Evolutionary conservation across 2,329 filamentous ascomycete species (phyloP), one percentile per base, ranked within the genome.

Genomic region (Phialocephala subalpina): DNA sequence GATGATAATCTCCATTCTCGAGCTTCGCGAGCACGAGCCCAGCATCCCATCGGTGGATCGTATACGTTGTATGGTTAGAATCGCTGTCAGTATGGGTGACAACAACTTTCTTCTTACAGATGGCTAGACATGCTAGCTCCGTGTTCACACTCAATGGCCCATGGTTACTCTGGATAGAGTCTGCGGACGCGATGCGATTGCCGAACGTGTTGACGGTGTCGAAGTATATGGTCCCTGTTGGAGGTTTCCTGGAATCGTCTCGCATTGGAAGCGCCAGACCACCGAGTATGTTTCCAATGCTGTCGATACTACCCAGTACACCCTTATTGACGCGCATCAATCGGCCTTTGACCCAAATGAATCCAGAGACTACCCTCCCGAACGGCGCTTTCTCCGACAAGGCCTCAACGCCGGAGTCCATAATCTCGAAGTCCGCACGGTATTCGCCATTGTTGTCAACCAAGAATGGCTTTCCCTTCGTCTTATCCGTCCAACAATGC

Each of bases 1-100:
- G 49, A 33, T 53, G 49, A 53, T 53, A 53, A 53, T 53, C 49
- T 1, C 49, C 49, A 53, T 53, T 53, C 25, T 18, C 49, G 25
- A 53, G 16, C 25, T 29, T 27, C 2, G 49, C 25, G 3, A 53
- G 18, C 1, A 53, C 49, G 14, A 53, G 49, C 18, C 49, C 49
- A 1, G 49, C 49, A 53, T 53, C 49, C 49, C 49, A 53, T 11
- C n/a, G 18, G 14, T 53, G 49, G 6, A 14, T 53, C 11, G 49
- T 53, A 11, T 33, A 53, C 9, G 11, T 33, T 11, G 14, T 53
- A 3, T n/a, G 11, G 25, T 53, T 49, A 1, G 45, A 22, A 22
- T 22, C 6, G 25, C 20, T 16, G n/a, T 53, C 49, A 29, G 49
- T 53, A 3, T 12, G 8, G 7, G 3, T 53, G 5, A 12, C 12